Conservation (phyloP, 2,329 filamentous ascomycete genomes). For the Penicillium oxalicum region DNA sequence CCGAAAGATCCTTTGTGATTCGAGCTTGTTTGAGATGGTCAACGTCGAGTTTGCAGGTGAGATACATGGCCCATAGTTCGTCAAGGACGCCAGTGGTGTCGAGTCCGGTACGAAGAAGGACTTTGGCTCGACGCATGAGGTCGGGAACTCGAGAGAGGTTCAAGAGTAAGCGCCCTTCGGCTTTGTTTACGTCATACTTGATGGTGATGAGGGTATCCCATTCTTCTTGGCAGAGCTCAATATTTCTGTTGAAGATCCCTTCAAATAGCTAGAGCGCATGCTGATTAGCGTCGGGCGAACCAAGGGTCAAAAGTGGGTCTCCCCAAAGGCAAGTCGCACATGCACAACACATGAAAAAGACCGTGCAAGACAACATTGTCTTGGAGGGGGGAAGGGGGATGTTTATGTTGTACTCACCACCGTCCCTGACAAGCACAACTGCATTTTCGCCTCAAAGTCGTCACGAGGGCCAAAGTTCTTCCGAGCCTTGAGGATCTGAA, state of each 20-base stretch:
- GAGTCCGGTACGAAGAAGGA: slow-evolving; percentile 4
- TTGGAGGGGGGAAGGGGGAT: not conserved
- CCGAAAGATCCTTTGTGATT: slow-evolving; percentile 6
- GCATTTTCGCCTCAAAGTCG: slow-evolving; percentile 30
- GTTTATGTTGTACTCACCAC: slow-evolving; percentile 23
- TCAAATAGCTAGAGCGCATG: slow-evolving; percentile 29
- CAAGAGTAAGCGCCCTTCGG: slow-evolving; percentile 29
- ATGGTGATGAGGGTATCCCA: slow-evolving; percentile 31
- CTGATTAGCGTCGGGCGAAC: not conserved
- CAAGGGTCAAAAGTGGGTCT: too few species aligned
- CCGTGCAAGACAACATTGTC: too few species aligned
- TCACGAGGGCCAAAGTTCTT: slow-evolving; percentile 26
- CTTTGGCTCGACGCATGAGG: slow-evolving; percentile 25
- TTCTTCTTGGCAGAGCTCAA: slow-evolving; percentile 27
- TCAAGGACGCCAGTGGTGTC: slow-evolving; percentile 10
- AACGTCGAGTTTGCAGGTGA: slow-evolving; percentile 17
- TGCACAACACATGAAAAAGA: too few species aligned
- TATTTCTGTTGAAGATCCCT: slow-evolving; percentile 30
- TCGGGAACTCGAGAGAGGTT: slow-evolving; percentile 26
- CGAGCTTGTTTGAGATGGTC: slow-evolving; percentile 13
- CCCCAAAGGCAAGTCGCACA: too few species aligned
- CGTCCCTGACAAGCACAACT: slow-evolving; percentile 32
- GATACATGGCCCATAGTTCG: slow-evolving; percentile 21
- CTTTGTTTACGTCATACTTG: slow-evolving; percentile 22
- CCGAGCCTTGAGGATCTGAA: slow-evolving; percentile 32